A percentile compares a stretch with the other conserved stretches of the same genome.
These are phyloP conservation scores for Xylaria acuta DNA, from an alignment of 495 filamentous ascomycete species.

Conservation along the genomic window DNA sequence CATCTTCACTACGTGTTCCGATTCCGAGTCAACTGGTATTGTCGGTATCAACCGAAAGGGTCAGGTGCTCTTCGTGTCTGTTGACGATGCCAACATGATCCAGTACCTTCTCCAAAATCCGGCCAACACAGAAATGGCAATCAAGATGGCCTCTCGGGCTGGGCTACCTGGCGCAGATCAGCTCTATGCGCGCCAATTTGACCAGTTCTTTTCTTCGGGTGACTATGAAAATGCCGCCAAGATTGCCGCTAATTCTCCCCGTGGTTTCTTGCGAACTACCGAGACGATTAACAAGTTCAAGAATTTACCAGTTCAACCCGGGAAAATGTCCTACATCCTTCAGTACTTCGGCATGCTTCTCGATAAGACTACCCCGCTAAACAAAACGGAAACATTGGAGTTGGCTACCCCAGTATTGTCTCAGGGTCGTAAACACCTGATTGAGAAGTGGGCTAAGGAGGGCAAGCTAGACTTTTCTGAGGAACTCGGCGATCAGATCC, in stretches of 20 bases:
- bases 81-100: conserved; percentile 89
- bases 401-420: conserved; percentile 89
- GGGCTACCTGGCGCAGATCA: conserved; percentile 95
- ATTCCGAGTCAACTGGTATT: conserved; percentile 83
- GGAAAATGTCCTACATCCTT: conserved; percentile 88
- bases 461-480: conserved; percentile 95
- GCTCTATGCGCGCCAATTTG: conserved; percentile 91
- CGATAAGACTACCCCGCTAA: conserved; percentile 85
- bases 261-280: conserved; percentile 90
- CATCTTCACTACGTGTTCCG: conserved; percentile 90
- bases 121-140: conserved; percentile 85
- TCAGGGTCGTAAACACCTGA: conserved; percentile 91
- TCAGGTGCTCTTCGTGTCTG: conserved; percentile 89
- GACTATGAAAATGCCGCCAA: conserved; percentile 90
- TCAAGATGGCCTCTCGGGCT: conserved; percentile 93
- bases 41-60: conserved; percentile 97
- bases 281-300: conserved; percentile 97
- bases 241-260: conserved; percentile 93
- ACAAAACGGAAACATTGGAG: conserved; percentile 92
- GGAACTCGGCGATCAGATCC: conserved; percentile 92
- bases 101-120: conserved; percentile 95
- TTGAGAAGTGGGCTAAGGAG: conserved; percentile 97
- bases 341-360: conserved; percentile 98
- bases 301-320: conserved; percentile 73
- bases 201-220: conserved; percentile 75